Percentiles rank a stretch among this genome's conserved stretches.
Conservation (phyloP, 202 grass and related monocot species). For the Setaria viridis region DNA sequence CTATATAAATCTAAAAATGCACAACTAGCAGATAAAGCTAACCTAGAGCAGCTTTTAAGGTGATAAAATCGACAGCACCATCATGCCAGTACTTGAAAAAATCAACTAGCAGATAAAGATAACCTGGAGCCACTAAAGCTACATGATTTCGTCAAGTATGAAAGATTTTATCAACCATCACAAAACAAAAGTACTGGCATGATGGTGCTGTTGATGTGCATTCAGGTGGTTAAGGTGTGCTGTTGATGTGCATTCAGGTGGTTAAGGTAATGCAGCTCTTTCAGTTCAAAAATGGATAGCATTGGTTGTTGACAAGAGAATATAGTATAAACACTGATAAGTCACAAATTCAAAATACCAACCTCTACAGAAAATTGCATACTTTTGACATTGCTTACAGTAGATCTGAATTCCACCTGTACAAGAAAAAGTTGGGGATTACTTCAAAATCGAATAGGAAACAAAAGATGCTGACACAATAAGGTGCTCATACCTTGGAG, state of each 20-base stretch:
- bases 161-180: constrained; percentile 17
- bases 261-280: constrained; percentile 10
- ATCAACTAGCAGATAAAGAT: constrained; percentile 32
- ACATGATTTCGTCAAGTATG: background rate
- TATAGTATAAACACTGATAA: background rate
- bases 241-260: background rate
- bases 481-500: constrained; percentile 60
- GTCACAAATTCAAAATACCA: constrained; percentile 41
- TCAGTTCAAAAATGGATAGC: constrained; percentile 35
- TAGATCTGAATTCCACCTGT: constrained; percentile 88
- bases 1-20: constrained; percentile 30
- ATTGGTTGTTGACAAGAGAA: constrained; percentile 16
- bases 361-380: constrained; percentile 91
- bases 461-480: constrained; percentile 15
- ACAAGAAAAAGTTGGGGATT: constrained; percentile 29
- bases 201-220: background rate
- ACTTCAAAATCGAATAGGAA: constrained; percentile 19
- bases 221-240: background rate
- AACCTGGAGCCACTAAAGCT: background rate
- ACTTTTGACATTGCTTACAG: constrained; percentile 59
- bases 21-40: constrained; percentile 34
- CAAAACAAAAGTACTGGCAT: constrained; percentile 30
- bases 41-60: background rate
- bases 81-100: background rate
- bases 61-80: background rate